Base-by-base conservation (phyloP, 495 filamentous ascomycete genomes). In the Penicillium nucicola region DNA sequence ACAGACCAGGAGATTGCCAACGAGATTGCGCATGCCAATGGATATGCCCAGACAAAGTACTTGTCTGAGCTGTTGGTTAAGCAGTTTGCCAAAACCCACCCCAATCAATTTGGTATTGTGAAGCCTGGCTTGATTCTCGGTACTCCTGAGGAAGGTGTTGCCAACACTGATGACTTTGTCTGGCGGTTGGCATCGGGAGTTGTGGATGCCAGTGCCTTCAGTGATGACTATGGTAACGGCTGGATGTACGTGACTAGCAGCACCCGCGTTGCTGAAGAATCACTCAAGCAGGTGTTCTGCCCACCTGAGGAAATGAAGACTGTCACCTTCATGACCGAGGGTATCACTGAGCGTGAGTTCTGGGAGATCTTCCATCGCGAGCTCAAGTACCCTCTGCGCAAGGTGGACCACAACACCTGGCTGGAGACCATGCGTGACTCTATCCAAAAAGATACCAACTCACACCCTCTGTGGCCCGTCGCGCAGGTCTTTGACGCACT, bases 111-210 rank as follows among this genome's bases (percentile, higher is more conserved):
- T 34, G 41, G 50, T 0, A 58, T 71, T 14, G 38, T 74, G 38
- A 69, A 66, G 38, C 70, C 70, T 7, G 67, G 70, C 14, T 50
- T 59, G 22, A 64, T 70, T 43, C 58, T 72, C 17, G 65, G 67
- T 15, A 57, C 57, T 3, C 39, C 48, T 0, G 34, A 56, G 9
- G 40, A 62, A 18, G 64, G 65, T 15, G 45, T 71, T 20, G 50
- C 67, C 13, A 65, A 65, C 43, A 53, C 45, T 2, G 56, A 58
- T 45, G 69, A 74, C 48, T 71, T 61, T 47, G 36, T 72, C 37
- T 74, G 70, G 70, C 54, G 67, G 5, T 46, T 73, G 10, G 53
- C 56, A 17, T 40, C 37, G 3, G 37, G 37, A 18, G 37, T 10
- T 18, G 48, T 68, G 25, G 55, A 64, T 13, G 52, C 58, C 1